Evolutionary conservation across 768 basidiomycete species (phyloP), one percentile per base, ranked within the genome.

Genomic region (Collybia sordida): DNA sequence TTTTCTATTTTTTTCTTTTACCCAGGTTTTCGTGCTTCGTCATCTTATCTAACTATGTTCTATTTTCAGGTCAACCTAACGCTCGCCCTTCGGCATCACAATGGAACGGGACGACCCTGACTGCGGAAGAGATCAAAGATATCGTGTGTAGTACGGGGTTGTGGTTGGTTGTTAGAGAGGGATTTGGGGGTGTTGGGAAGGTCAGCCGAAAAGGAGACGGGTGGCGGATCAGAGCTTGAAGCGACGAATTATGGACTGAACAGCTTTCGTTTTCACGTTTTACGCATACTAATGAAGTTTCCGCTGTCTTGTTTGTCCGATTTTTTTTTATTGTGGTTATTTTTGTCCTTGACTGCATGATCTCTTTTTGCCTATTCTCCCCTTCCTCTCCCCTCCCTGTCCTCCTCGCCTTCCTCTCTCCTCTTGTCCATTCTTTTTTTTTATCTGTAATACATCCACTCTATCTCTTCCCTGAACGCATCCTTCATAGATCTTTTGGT

Each of bases 41-140:
- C 23, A 28, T 45, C 12, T 18, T 24, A 37, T 18, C 36, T 41
- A 12, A 46, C 28, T 31, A 24, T 19, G 25, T 21, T 35, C 17
- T 42, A 28, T 22, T 45, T 27, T 8, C 36, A 54, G 53, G 50
- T 22, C 45, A 43, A n/a, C 50, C 50, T 21, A 24, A 28, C 37
- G 15, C 38, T 9, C 52, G 48, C 14, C 45, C 48, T 3, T 21
- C 48, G 7, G 18, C 23, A 14, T 28, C 52, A n/a, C 31, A 66
- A 21, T 61, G 50, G 50, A 47, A 41, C 31, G 85, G 82, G 23
- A 66, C 91, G 36, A 69, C 82, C 25, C 68, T 98, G 44, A 90
- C 83, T 1, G 92, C 91, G 40, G 94, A 96, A 70, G 92, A 95
- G 67, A 86, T 97, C 68, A 95, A 97, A 70, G 95, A 98, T 69